phyloP scores from a whole-genome alignment of 2,329 filamentous ascomycete species.

The Cladophialophora immunda region DNA sequence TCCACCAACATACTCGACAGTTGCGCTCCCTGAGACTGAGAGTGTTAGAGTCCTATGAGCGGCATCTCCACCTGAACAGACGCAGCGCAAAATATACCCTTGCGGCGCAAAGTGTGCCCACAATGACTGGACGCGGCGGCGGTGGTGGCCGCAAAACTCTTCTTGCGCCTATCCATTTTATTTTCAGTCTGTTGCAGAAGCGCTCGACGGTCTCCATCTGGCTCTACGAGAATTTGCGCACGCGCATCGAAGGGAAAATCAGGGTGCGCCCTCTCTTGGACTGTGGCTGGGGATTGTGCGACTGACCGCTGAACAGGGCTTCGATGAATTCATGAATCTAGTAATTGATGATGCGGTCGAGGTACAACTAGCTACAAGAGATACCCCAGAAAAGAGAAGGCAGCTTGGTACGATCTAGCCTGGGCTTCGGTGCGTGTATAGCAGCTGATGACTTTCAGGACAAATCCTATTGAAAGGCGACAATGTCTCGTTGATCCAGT shows the following conservation, averaged over 20 bases:
- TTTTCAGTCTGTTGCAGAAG: conserved; percentile 89
- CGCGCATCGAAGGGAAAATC: conserved; percentile 96
- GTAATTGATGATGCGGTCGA: conserved; percentile 96
- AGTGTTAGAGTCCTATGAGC: neutral
- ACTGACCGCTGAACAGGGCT: conserved; percentile 69
- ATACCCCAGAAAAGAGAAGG: conserved; percentile 79
- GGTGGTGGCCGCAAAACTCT: conserved; percentile 72
- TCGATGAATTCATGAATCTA: conserved; percentile 99
- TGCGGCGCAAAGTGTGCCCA: conserved; percentile 9
- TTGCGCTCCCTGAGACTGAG: neutral
- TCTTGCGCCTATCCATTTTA: conserved; percentile 83
- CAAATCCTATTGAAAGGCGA: conserved; percentile 89
- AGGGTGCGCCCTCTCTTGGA: conserved; percentile 66
- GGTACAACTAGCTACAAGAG: conserved; percentile 84
- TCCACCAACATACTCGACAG: neutral
- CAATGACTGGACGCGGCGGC: conserved; percentile 64
- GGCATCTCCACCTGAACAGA: neutral
- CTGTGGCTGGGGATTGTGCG: conserved; percentile 7
- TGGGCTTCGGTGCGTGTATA: conserved; percentile 1
- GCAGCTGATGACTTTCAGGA: conserved; percentile 58
- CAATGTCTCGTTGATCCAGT: conserved; percentile 83
- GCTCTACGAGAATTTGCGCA: conserved; percentile 94
- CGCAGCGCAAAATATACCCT: neutral
- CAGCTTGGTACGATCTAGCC: conserved; percentile 70
- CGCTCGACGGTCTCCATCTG: conserved; percentile 90